phyloP scores from a whole-genome alignment of 2,329 filamentous ascomycete species.

The Colletotrichum tropicicola region DNA sequence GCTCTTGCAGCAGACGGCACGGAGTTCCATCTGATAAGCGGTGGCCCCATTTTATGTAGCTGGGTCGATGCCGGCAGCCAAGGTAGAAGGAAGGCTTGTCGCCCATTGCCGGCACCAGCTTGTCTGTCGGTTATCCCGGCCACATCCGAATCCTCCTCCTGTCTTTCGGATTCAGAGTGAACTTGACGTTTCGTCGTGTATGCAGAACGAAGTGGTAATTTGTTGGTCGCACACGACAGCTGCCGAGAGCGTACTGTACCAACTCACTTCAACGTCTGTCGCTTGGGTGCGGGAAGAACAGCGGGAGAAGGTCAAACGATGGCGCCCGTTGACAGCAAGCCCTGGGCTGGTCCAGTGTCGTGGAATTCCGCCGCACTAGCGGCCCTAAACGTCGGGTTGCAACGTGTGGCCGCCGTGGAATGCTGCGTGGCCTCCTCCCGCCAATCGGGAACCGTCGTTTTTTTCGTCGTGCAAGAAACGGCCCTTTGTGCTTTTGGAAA shows the following conservation, averaged over 20 bases:
- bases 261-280: too few species aligned
- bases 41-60: neutral
- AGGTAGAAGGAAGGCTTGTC: neutral
- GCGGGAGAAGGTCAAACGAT: too few species aligned
- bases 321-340: neutral
- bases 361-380: conserved; percentile 27
- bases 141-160: too few species aligned
- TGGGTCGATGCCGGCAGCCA: neutral
- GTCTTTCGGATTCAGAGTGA: too few species aligned
- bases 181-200: too few species aligned
- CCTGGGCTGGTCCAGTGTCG: neutral
- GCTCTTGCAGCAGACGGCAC: neutral
- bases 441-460: conserved; percentile 12
- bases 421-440: too few species aligned
- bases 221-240: too few species aligned
- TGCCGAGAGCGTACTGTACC: too few species aligned
- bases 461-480: neutral
- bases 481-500: too few species aligned
- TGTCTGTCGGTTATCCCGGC: too few species aligned
- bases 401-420: neutral
- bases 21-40: conserved; percentile 20
- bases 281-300: too few species aligned
- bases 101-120: neutral
- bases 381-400: neutral
- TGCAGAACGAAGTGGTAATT: too few species aligned